Evolutionary conservation across 2,329 filamentous ascomycete species (phyloP).

Genomic region (Rhytidhysteron rufulum): DNA sequence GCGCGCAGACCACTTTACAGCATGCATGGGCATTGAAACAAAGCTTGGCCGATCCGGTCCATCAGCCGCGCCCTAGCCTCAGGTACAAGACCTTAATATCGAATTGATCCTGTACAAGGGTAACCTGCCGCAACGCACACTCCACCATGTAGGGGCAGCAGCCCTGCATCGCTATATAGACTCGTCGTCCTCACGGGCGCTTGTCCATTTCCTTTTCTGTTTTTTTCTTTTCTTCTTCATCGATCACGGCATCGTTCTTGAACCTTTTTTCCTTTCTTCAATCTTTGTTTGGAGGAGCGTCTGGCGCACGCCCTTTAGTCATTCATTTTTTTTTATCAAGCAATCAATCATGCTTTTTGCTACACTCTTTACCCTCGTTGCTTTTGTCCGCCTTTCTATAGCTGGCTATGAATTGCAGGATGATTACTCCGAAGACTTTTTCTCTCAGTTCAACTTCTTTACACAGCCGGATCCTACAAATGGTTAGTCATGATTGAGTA

Average conservation of each 20-base stretch:
- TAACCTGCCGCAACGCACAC: conserved; percentile 8
- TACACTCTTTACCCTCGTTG: conserved; percentile 29
- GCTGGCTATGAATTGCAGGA: conserved; percentile 39
- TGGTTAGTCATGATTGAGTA: conserved; percentile 20
- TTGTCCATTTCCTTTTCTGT: conserved; percentile 15
- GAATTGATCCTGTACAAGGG: conserved; percentile 10
- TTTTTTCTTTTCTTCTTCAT: conserved; percentile 11
- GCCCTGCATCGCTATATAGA: conserved; percentile 20
- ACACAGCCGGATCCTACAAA: conserved; percentile 43
- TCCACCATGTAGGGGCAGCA: not conserved
- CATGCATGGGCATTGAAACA: conserved; percentile 17
- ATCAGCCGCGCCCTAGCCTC: conserved; percentile 10
- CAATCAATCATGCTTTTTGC: conserved; percentile 33
- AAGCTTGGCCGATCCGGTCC: conserved; percentile 14
- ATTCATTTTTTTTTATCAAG: conserved; percentile 32
- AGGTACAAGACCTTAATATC: conserved; percentile 12
- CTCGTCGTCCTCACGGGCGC: conserved; percentile 6
- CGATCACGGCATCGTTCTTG: conserved; percentile 16
- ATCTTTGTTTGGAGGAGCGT: conserved; percentile 17
- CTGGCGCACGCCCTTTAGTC: conserved; percentile 24
- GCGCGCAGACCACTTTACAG: conserved; percentile 1
- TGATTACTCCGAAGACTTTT: conserved; percentile 42
- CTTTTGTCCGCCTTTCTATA: conserved; percentile 33
- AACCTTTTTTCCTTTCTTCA: not conserved
- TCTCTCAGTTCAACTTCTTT: conserved; percentile 43